These are phyloP conservation scores for Austropuccinia psidii DNA, from an alignment of 1,284 basidiomycete species.

Conservation along the genomic window DNA sequence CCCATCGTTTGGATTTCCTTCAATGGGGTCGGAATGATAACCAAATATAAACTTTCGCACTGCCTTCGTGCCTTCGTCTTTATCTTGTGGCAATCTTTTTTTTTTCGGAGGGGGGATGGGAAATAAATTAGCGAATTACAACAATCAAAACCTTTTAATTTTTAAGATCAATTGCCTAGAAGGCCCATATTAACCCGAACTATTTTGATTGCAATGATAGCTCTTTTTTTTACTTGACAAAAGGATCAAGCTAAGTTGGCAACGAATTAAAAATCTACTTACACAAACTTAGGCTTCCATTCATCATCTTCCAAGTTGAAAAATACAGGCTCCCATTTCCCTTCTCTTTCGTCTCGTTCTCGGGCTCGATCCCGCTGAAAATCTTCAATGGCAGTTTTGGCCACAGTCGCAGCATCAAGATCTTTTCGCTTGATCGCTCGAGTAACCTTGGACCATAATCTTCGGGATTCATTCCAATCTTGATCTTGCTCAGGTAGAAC, in stretches of 20 bases:
- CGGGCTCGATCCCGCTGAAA: conserved; percentile 75
- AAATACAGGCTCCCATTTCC: conserved; percentile 64
- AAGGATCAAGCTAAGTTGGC: neutral
- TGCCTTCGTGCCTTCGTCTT: conserved; percentile 7
- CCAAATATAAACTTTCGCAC: conserved; percentile 18
- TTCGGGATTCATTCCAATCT: conserved; percentile 78
- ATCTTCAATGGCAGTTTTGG: conserved; percentile 86
- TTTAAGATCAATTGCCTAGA: neutral
- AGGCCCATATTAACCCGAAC: neutral
- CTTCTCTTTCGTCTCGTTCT: conserved; percentile 65
- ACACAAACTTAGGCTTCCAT: conserved; percentile 67
- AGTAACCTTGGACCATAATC: conserved; percentile 78
- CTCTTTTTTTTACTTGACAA: neutral
- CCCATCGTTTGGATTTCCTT: neutral
- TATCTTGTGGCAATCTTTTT: conserved; percentile 16
- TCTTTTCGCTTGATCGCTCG: conserved; percentile 77
- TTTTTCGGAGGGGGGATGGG: neutral
- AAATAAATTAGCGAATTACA: neutral
- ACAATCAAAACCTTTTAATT: neutral
- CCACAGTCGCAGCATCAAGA: conserved; percentile 86
- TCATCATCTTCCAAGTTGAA: conserved; percentile 66
- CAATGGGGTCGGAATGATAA: neutral
- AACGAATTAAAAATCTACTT: neutral
- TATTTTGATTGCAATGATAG: neutral
- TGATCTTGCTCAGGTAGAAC: conserved; percentile 78